Base-by-base conservation (phyloP, 2,329 filamentous ascomycete genomes). In the Ascosphaera apis region DNA sequence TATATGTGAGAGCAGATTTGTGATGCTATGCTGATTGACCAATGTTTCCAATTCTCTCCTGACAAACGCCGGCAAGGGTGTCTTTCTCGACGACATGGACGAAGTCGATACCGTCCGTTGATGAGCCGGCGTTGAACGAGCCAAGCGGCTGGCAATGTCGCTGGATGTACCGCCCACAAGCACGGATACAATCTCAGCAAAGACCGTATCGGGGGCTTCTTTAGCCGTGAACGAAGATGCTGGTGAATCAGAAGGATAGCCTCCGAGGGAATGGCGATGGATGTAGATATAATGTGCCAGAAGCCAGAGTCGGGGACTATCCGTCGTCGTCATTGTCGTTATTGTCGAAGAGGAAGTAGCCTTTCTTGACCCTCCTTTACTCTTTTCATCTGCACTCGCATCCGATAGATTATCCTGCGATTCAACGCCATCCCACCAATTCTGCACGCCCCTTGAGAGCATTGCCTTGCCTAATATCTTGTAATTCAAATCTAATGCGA, bases 21-120 rank as follows among this genome's bases (percentile, higher is more conserved):
- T 69, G 37, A 92, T 78, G 28, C 76, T 79, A 31, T 73, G 66
- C 50, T 80, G 70, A 41, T 83, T 74, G 21, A 91, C 70, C 5
- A 92, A 58, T 7, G 74, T 77, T 12, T 67, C 54, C 2, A 92
- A 58, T 44, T 82, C 70, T 0, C 65, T 60, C 33, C 66, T 65
- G 9, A 91, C 54, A 47, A 82, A 77, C 0, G 60, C 45, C 37
- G 52, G 52, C 23, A 61, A 40, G 46, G 45, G 52, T 15, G 36
- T 43, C 21, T 40, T 54, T 48, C 39, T 51, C 43, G 45, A 36
- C n/a, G 45, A 33, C 27, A 47, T 45, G n/a, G n/a, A n/a, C n/a
- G n/a, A n/a, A n/a, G n/a, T n/a, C n/a, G n/a, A n/a, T n/a, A n/a
- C n/a, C n/a, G n/a, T n/a, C n/a, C n/a, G n/a, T n/a, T n/a, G n/a